Evolutionary conservation across 164 flowering plant species (phyloP).

Genomic region (Umbellularia californica): DNA sequence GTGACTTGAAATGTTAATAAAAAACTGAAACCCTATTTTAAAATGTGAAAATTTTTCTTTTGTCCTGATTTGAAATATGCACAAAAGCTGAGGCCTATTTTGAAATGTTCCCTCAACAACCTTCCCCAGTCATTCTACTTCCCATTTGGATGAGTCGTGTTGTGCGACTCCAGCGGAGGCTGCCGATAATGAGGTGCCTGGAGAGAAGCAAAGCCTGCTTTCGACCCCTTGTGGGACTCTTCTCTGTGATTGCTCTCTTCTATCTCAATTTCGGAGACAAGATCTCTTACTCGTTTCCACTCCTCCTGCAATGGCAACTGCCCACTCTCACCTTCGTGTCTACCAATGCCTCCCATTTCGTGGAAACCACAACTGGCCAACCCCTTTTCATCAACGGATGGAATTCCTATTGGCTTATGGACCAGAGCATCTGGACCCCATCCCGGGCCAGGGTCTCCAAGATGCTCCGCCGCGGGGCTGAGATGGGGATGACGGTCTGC

Average conservation of each 20-base stretch:
- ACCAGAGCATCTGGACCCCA: constrained; percentile 28
- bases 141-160: no score
- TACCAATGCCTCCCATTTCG: constrained; percentile 34
- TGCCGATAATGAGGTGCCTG: neutral
- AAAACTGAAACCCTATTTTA: no score
- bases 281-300: constrained; percentile 23
- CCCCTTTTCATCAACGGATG: constrained; percentile 11
- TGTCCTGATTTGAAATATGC: no score
- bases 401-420: constrained; percentile 17
- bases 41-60: no score
- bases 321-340: constrained; percentile 36
- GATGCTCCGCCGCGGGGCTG: constrained; percentile 44
- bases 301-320: constrained; percentile 24
- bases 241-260: constrained; percentile 21
- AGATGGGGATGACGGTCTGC: constrained; percentile 66
- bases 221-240: constrained; percentile 25
- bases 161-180: no score
- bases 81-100: no score
- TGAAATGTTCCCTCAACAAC: no score
- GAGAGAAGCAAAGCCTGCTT: constrained; percentile 14
- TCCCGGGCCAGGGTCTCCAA: constrained; percentile 32
- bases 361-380: constrained; percentile 3
- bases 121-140: no score
- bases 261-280: constrained; percentile 34
- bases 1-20: no score